A percentile compares a stretch with the other conserved stretches of the same genome.
Conservation (phyloP, 371 early-diverging fungal genomes). For the Mortierella polycephala region DNA sequence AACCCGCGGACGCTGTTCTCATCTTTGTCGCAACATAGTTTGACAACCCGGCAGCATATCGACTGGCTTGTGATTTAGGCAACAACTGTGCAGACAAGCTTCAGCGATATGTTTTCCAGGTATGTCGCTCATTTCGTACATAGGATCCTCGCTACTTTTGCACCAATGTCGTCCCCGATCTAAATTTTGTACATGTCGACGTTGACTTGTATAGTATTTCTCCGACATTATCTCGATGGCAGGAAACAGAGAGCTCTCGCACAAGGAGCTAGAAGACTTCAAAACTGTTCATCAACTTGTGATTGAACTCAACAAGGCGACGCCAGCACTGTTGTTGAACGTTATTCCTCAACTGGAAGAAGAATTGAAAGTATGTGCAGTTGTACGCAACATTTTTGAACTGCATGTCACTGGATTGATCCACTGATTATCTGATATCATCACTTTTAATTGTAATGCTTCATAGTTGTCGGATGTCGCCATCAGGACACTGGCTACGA, state of each 20-base stretch:
- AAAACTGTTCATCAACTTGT: slow-evolving; percentile 82
- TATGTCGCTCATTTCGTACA: slow-evolving; percentile 23
- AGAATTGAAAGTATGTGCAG: slow-evolving; percentile 73
- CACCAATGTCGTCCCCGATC: no score
- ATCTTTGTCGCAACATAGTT: slow-evolving; percentile 55
- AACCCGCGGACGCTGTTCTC: not conserved
- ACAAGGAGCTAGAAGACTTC: slow-evolving; percentile 71
- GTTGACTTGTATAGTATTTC: slow-evolving; percentile 64
- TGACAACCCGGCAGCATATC: slow-evolving; percentile 76
- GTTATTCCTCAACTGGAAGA: slow-evolving; percentile 97
- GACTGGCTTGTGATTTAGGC: slow-evolving; percentile 87
- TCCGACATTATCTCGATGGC: slow-evolving; percentile 59
- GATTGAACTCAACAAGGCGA: slow-evolving; percentile 76
- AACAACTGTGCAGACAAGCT: slow-evolving; percentile 78
- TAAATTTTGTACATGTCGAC: no score
- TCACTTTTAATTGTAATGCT: not conserved
- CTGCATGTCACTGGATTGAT: no score
- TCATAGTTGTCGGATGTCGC: slow-evolving; percentile 52
- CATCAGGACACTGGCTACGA: slow-evolving; percentile 82
- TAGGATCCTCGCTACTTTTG: no score
- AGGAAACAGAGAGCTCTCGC: slow-evolving; percentile 49
- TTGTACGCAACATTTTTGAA: not conserved
- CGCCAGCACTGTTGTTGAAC: slow-evolving; percentile 83
- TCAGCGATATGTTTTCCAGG: slow-evolving; percentile 91
- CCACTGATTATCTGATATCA: not conserved